A percentile compares a stretch with the other conserved stretches of the same genome.
Conservation (phyloP, 441 rosid genomes). For the Pelargonium citronellum region DNA sequence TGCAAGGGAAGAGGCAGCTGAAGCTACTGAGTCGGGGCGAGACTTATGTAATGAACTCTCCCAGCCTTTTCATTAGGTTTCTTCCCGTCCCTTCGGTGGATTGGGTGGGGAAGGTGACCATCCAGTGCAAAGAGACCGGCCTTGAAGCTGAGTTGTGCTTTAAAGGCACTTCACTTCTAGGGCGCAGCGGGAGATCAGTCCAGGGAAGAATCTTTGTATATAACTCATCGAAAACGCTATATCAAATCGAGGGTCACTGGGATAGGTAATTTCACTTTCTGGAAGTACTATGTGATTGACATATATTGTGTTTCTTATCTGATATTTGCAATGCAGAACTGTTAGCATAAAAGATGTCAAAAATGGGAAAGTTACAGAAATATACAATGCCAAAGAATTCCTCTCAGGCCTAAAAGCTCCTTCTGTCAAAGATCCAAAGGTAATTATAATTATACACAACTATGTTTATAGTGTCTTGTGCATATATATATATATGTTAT, state of each 20-base stretch:
- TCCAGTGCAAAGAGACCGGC: constrained; percentile 53
- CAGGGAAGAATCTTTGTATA: constrained; percentile 55
- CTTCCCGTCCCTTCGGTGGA: constrained; percentile 50
- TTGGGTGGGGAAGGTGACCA: constrained; percentile 55
- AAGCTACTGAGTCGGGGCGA: constrained; percentile 51
- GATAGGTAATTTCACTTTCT: constrained; percentile 39
- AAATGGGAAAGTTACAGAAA: constrained; percentile 36
- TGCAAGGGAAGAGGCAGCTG: constrained; percentile 51
- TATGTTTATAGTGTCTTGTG: not conserved
- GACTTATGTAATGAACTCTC: constrained; percentile 71
- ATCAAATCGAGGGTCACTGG: constrained; percentile 65
- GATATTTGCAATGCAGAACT: constrained; percentile 31
- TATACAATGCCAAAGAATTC: constrained; percentile 55
- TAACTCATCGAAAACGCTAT: constrained; percentile 37
- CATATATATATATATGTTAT: not conserved
- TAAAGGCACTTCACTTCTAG: constrained; percentile 35
- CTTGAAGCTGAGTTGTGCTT: constrained; percentile 52
- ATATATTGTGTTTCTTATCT: no score
- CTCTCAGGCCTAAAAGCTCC: constrained; percentile 50
- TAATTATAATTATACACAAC: constrained; percentile 16
- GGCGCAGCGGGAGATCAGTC: constrained; percentile 39
- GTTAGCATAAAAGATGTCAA: constrained; percentile 45
- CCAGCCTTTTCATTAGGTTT: constrained; percentile 48
- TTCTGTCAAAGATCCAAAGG: constrained; percentile 45
- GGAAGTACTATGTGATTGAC: not conserved